A percentile compares a stretch with the other conserved stretches of the same genome.
phyloP scores from a whole-genome alignment of 1,284 basidiomycete genomes.

The Ceratobasidium sp. region DNA sequence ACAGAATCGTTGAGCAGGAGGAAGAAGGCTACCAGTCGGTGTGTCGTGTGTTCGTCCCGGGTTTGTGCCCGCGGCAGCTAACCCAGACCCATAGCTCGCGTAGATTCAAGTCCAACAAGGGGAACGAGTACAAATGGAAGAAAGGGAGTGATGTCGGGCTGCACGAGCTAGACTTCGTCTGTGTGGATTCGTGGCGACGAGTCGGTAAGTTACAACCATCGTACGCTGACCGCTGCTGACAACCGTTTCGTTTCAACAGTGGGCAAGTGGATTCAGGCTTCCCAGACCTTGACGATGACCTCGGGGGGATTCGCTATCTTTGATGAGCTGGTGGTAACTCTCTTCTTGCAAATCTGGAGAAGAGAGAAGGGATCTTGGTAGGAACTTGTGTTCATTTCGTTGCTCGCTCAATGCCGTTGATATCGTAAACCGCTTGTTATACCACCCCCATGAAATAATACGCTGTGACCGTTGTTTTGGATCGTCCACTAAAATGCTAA shows the following conservation, averaged over 20 bases:
- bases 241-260: slow-evolving; percentile 22
- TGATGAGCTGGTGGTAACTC: slow-evolving; percentile 43
- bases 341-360: slow-evolving; percentile 44
- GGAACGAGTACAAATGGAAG: slow-evolving; percentile 48
- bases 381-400: slow-evolving; percentile 16
- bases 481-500: neutral
- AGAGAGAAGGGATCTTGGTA: slow-evolving; percentile 42
- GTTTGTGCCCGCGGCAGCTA: slow-evolving; percentile 5
- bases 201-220: slow-evolving; percentile 25
- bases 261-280: slow-evolving; percentile 34
- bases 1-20: slow-evolving; percentile 45
- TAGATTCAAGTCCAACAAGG: slow-evolving; percentile 47
- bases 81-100: slow-evolving; percentile 45
- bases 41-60: neutral
- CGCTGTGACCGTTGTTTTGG: slow-evolving; percentile 8
- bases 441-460: slow-evolving; percentile 16
- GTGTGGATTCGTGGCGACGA: slow-evolving; percentile 40
- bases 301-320: slow-evolving; percentile 43
- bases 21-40: slow-evolving; percentile 47
- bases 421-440: slow-evolving; percentile 11
- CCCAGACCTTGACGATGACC: slow-evolving; percentile 36
- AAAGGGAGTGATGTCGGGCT: slow-evolving; percentile 46
- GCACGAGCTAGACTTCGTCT: slow-evolving; percentile 45
- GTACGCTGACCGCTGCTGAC: slow-evolving; percentile 15
- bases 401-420: slow-evolving; percentile 4